phyloP scores from a whole-genome alignment of 352 stramenopile species.

The Globisporangium rhizosaccharum region DNA sequence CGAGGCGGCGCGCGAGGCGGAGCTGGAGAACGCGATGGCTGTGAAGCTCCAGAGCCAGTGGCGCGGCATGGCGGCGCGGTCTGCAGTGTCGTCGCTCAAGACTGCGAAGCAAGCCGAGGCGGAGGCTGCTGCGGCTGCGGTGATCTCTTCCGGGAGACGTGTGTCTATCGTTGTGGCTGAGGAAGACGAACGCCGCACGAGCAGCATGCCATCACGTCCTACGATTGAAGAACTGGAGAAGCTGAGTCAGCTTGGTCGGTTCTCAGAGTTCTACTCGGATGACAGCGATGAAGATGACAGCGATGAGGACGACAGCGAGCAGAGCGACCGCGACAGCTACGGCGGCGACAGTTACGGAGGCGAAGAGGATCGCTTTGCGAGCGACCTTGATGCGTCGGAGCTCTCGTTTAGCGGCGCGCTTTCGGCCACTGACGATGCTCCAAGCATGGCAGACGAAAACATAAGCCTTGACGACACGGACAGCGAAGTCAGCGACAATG shows the following conservation, averaged over 20 bases:
- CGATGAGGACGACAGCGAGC: not conserved
- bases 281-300: conserved; percentile 12
- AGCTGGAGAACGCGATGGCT: conserved; percentile 11
- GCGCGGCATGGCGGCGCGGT: conserved; percentile 12
- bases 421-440: not conserved
- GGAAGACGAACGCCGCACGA: not conserved
- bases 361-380: not conserved
- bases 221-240: conserved; percentile 16
- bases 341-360: no score
- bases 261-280: conserved; percentile 10
- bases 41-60: conserved; percentile 19
- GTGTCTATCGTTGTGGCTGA: not conserved
- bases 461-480: conserved; percentile 6
- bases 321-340: not conserved
- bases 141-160: not conserved
- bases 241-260: conserved; percentile 12
- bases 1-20: not conserved
- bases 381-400: not conserved
- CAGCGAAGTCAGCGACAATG: conserved; percentile 7
- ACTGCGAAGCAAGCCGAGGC: not conserved
- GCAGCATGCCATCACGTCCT: conserved; percentile 3
- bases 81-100: conserved; percentile 8
- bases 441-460: not conserved
- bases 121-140: not conserved
- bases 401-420: not conserved